Conservation (phyloP, 192 early-diverging fungal species). For the Thamnidium elegans region DNA sequence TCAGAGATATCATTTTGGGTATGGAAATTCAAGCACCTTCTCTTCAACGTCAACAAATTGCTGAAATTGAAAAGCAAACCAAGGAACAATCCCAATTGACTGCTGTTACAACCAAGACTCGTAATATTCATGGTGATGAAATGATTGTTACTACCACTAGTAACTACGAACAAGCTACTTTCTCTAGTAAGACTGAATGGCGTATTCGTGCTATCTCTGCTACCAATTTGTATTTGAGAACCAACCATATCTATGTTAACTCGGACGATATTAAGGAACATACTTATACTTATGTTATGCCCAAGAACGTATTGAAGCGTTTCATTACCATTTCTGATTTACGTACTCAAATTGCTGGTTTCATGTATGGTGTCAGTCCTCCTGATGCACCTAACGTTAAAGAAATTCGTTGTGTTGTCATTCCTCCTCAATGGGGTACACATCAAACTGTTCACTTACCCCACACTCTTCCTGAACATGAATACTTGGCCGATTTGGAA, state of each 20-base stretch:
- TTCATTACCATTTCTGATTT: slow-evolving; percentile 94
- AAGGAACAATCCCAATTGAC: slow-evolving; percentile 91
- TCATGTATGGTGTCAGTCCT: slow-evolving; percentile 90
- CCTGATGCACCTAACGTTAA: slow-evolving; percentile 90
- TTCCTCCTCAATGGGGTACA: slow-evolving; percentile 99
- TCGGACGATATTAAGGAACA: slow-evolving; percentile 95
- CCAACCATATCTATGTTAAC: slow-evolving; percentile 95
- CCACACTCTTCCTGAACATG: slow-evolving; percentile 83
- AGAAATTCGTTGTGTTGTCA: slow-evolving; percentile 88
- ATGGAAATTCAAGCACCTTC: slow-evolving; percentile 99
- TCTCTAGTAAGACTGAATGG: slow-evolving; percentile 99
- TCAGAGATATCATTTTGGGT: slow-evolving; percentile 97
- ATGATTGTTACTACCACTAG: slow-evolving; percentile 97
- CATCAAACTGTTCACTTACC: slow-evolving; percentile 93
- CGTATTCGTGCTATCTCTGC: slow-evolving; percentile 96
- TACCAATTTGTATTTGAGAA: slow-evolving; percentile 91
- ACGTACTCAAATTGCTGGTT: slow-evolving; percentile 94
- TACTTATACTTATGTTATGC: slow-evolving; percentile 88
- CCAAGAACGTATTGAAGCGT: slow-evolving; percentile 97
- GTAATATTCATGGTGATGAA: slow-evolving; percentile 96
- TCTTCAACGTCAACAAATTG: slow-evolving; percentile 93
- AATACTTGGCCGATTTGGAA: slow-evolving; percentile 88
- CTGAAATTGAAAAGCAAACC: slow-evolving; percentile 96
- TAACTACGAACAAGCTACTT: slow-evolving; percentile 95
- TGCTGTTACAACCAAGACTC: slow-evolving; percentile 94